Conservation (phyloP, 2,329 filamentous ascomycete species). For the Gnomoniopsis smithogilvyi region DNA sequence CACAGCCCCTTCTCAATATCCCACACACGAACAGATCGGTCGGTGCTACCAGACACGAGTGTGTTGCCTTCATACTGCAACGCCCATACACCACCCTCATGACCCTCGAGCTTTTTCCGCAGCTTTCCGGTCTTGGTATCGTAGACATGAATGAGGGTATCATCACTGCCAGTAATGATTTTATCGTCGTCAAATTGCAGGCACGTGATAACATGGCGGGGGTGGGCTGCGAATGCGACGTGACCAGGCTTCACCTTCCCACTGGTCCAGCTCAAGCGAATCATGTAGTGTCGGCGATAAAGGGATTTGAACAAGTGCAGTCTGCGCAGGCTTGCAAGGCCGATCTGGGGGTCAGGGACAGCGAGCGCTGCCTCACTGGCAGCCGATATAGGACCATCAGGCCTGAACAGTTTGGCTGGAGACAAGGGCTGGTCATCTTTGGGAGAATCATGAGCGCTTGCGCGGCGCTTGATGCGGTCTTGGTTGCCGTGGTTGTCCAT, state of each 20-base stretch:
- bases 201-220: constrained; percentile 94
- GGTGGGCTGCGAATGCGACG: constrained; percentile 93
- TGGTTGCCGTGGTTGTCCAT: constrained; percentile 40
- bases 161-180: constrained; percentile 95
- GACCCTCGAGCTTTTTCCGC: constrained; percentile 79
- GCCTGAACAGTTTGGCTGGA: constrained; percentile 50
- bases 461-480: constrained; percentile 53
- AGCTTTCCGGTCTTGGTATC: constrained; percentile 92
- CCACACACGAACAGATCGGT: constrained; percentile 98
- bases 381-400: constrained; percentile 81
- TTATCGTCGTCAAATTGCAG: constrained; percentile 98
- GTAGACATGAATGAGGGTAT: constrained; percentile 96
- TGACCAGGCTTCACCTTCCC: constrained; percentile 82
- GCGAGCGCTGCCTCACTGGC: constrained; percentile 81
- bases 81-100: constrained; percentile 97
- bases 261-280: constrained; percentile 88
- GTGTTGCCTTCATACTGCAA: constrained; percentile 95
- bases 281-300: constrained; percentile 88
- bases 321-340: constrained; percentile 72
- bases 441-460: constrained; percentile 43
- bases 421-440: constrained; percentile 39
- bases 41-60: constrained; percentile 92
- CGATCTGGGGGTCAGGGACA: constrained; percentile 77
- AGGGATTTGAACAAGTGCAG: constrained; percentile 95
- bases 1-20: constrained; percentile 92